Conservation (phyloP, 345 rosid genomes). For the Eucalyptus cloeziana region DNA sequence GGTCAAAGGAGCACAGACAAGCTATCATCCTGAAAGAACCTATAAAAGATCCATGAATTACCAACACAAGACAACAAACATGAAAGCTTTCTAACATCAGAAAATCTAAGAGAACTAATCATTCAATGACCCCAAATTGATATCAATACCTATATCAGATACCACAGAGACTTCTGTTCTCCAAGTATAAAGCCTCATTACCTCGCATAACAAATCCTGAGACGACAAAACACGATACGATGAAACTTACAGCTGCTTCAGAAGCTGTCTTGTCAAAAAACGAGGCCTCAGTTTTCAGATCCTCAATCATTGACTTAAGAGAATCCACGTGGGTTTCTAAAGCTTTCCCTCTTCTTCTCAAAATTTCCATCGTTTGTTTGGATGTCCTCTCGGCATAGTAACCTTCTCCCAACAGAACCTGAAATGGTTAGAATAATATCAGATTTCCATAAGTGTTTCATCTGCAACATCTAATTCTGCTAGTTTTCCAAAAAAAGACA, state of each 20-base stretch:
- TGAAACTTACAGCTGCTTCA: constrained; percentile 55
- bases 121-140: neutral
- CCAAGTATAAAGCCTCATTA: neutral
- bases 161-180: neutral
- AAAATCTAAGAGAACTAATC: neutral
- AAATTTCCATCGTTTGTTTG: constrained; percentile 67
- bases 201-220: neutral
- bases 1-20: neutral
- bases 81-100: neutral
- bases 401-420: constrained; percentile 87
- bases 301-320: constrained; percentile 55
- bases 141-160: neutral
- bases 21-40: neutral
- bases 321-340: constrained; percentile 51
- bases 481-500: neutral
- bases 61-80: neutral
- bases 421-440: neutral
- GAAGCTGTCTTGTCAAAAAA: constrained; percentile 70
- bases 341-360: constrained; percentile 66
- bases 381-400: constrained; percentile 64
- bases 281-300: constrained; percentile 68
- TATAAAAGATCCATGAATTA: neutral
- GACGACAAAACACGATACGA: neutral
- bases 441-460: neutral
- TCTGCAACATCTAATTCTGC: neutral